Evolutionary conservation across 164 flowering plant genomes (phyloP).

Genomic region (Brasenia schreberi): DNA sequence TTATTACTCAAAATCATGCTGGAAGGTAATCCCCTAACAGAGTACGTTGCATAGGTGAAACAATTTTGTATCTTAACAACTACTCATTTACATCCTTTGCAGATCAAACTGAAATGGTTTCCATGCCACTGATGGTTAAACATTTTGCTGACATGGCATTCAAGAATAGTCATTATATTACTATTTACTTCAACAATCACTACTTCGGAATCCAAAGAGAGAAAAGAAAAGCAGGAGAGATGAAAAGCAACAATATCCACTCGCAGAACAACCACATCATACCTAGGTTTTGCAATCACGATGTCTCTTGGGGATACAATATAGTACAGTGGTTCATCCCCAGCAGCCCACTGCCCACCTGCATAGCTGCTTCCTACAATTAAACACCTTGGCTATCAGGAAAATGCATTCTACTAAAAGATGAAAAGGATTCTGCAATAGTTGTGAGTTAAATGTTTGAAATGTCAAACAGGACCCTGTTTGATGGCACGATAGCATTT

Average conservation of each 20-base stretch:
- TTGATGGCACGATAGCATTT: slow-evolving; percentile 3
- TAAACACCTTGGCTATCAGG: neutral
- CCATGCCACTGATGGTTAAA: too few relatives aligned
- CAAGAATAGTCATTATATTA: too few relatives aligned
- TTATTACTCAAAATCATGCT: too few relatives aligned
- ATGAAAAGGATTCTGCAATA: neutral
- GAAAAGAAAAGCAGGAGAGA: neutral
- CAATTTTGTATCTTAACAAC: too few relatives aligned
- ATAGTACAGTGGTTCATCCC: slow-evolving; percentile 93
- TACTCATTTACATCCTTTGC: too few relatives aligned
- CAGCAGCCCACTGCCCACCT: slow-evolving; percentile 99
- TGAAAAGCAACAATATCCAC: neutral
- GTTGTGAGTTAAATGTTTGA: neutral
- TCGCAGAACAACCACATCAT: neutral
- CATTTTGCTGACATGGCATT: too few relatives aligned
- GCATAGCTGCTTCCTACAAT: slow-evolving; percentile 89
- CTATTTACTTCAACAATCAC: too few relatives aligned
- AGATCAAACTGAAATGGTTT: too few relatives aligned
- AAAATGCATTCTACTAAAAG: neutral
- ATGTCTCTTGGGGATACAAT: slow-evolving; percentile 96
- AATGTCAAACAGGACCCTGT: too few relatives aligned
- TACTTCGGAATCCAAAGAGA: too few relatives aligned
- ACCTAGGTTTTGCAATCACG: slow-evolving; percentile 98
- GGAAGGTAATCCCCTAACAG: too few relatives aligned
- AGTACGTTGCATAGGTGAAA: too few relatives aligned